Evolutionary conservation across 495 filamentous ascomycete genomes (phyloP).

Genomic region (Diplogelasinospora grovesii): DNA sequence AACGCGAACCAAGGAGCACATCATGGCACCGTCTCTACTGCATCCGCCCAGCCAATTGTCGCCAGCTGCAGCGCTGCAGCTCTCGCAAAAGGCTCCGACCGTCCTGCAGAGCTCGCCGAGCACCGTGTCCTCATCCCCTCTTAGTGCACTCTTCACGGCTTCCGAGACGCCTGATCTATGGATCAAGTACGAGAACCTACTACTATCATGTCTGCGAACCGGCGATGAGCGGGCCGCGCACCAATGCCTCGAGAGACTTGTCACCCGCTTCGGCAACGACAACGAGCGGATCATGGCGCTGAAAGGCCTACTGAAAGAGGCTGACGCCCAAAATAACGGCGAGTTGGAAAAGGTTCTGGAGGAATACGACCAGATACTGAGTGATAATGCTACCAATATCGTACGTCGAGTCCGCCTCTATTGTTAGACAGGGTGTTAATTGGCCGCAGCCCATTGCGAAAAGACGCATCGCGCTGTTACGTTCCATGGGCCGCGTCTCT

Average conservation of each 20-base stretch:
- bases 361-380: slow-evolving; percentile 69
- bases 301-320: slow-evolving; percentile 78
- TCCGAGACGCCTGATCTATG: slow-evolving; percentile 71
- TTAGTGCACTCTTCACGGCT: slow-evolving; percentile 48
- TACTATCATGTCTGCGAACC: slow-evolving; percentile 77
- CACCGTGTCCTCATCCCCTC: slow-evolving; percentile 39
- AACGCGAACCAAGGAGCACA: background rate
- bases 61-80: slow-evolving; percentile 50
- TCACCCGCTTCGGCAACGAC: slow-evolving; percentile 67
- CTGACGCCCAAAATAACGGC: slow-evolving; percentile 56
- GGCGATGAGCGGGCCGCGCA: slow-evolving; percentile 75
- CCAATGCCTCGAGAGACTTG: slow-evolving; percentile 64
- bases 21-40: slow-evolving; percentile 45
- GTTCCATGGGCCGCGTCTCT: slow-evolving; percentile 56
- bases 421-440: slow-evolving; percentile 15
- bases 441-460: slow-evolving; percentile 68
- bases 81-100: slow-evolving; percentile 71
- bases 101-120: slow-evolving; percentile 51
- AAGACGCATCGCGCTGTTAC: slow-evolving; percentile 72
- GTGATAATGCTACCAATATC: slow-evolving; percentile 71
- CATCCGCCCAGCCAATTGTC: slow-evolving; percentile 43
- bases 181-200: slow-evolving; percentile 74
- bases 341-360: slow-evolving; percentile 62
- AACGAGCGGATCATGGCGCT: slow-evolving; percentile 83
- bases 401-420: slow-evolving; percentile 39